These are phyloP conservation scores for Naegleria fowleri DNA, from an alignment of 208 protist genomes.

Conservation along the genomic window DNA sequence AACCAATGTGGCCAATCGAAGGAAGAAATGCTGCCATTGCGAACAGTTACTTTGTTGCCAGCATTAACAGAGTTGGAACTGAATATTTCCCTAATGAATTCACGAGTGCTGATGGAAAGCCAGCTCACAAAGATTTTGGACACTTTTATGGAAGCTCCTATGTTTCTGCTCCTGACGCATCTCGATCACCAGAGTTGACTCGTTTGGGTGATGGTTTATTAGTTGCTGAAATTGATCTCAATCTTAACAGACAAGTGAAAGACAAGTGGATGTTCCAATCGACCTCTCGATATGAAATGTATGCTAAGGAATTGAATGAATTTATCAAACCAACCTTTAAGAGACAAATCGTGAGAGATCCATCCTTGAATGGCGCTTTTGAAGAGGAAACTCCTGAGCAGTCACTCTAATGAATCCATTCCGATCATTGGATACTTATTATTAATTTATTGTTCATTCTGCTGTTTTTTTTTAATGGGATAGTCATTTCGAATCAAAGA, in stretches of 20 bases:
- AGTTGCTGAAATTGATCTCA: slow-evolving; percentile 69
- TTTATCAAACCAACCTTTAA: slow-evolving; percentile 52
- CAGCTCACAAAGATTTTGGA: slow-evolving; percentile 75
- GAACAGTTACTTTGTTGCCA: slow-evolving; percentile 59
- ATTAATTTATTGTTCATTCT: too few species aligned
- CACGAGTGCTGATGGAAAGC: slow-evolving; percentile 64
- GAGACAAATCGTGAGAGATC: slow-evolving; percentile 41
- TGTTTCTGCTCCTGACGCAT: slow-evolving; percentile 59
- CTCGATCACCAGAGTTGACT: slow-evolving; percentile 57
- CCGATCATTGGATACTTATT: too few species aligned
- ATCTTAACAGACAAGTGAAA: slow-evolving; percentile 60
- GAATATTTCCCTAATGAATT: slow-evolving; percentile 71
- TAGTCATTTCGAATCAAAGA: too few species aligned
- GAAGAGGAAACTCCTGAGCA: too few species aligned
- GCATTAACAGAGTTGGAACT: slow-evolving; percentile 66
- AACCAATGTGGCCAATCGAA: slow-evolving; percentile 68
- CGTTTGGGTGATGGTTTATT: slow-evolving; percentile 62
- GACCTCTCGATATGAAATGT: slow-evolving; percentile 44
- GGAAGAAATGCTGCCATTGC: slow-evolving; percentile 72
- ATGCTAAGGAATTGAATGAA: slow-evolving; percentile 50
- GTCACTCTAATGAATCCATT: too few species aligned
- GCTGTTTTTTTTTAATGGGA: too few species aligned
- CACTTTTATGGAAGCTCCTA: slow-evolving; percentile 75
- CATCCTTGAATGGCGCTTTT: background rate
- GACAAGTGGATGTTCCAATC: slow-evolving; percentile 72